A percentile compares a stretch with the other conserved stretches of the same genome.
Conservation (phyloP, 441 rosid genomes). For the Codiaeum variegatum region DNA sequence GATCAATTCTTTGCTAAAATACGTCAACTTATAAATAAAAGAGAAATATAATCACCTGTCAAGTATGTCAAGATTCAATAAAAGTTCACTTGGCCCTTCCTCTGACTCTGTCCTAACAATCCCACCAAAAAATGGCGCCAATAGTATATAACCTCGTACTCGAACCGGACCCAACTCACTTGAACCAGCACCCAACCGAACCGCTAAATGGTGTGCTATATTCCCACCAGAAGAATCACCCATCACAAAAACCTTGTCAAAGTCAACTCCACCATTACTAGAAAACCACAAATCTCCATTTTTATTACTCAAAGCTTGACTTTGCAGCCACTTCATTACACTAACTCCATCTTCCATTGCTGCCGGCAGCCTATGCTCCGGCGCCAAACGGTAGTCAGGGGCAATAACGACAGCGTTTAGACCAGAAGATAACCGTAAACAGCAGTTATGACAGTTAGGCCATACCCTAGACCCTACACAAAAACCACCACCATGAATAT, state of each 20-base stretch:
- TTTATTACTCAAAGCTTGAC: conserved; percentile 36
- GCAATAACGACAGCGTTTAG: conserved; percentile 57
- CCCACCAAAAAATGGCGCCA: conserved; percentile 92
- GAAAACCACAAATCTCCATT: conserved; percentile 39
- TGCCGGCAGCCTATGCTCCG: conserved; percentile 74
- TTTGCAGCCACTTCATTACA: conserved; percentile 50
- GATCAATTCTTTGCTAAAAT: no score
- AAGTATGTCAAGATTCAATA: conserved; percentile 55
- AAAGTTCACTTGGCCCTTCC: conserved; percentile 58
- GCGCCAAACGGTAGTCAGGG: conserved; percentile 75
- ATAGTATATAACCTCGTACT: conserved; percentile 66
- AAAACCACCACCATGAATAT: conserved; percentile 80
- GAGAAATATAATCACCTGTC: conserved; percentile 50
- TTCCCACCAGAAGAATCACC: conserved; percentile 95
- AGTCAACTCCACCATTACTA: conserved; percentile 39
- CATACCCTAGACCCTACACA: conserved; percentile 69
- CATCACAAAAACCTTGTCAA: conserved; percentile 50
- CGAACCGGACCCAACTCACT: conserved; percentile 42
- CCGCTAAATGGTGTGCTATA: conserved; percentile 74
- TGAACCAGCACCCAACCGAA: conserved; percentile 42
- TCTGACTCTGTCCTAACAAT: conserved; percentile 67
- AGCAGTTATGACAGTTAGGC: conserved; percentile 71
- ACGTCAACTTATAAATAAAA: no score
- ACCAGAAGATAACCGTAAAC: conserved; percentile 50
- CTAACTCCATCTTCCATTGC: conserved; percentile 56